These are phyloP conservation scores for Ceratobasidium sp. DNA, from an alignment of 1,284 basidiomycete species.

Conservation along the genomic window DNA sequence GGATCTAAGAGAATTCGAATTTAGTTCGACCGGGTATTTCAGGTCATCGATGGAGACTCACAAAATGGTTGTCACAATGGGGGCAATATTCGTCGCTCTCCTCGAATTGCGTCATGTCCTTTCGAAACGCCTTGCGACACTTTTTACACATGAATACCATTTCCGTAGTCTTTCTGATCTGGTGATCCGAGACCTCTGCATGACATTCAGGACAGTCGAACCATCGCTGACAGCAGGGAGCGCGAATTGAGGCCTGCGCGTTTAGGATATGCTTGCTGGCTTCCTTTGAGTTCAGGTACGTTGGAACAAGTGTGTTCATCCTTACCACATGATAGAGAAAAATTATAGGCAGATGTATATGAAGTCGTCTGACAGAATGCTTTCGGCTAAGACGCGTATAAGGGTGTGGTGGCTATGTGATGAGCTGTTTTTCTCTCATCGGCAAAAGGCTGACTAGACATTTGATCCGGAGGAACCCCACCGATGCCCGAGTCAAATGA, in stretches of 20 bases:
- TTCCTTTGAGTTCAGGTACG: background rate
- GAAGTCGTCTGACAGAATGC: too few relatives aligned
- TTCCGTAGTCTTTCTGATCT: constrained; percentile 78
- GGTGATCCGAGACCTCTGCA: constrained; percentile 80
- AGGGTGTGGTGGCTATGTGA: background rate
- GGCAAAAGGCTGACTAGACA: background rate
- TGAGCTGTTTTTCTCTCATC: background rate
- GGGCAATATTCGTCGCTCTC: constrained; percentile 98
- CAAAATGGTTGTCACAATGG: constrained; percentile 97
- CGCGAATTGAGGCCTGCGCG: constrained; percentile 90
- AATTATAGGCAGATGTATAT: too few relatives aligned
- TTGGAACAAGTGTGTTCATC: background rate
- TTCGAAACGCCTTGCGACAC: constrained; percentile 96
- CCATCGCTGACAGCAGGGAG: constrained; percentile 95
- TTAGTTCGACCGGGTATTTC: background rate
- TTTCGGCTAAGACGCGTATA: too few relatives aligned
- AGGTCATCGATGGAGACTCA: constrained; percentile 54
- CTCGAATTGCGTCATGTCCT: constrained; percentile 90
- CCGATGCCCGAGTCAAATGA: background rate
- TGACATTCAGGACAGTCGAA: constrained; percentile 97
- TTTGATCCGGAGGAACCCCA: constrained; percentile 11
- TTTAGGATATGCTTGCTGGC: constrained; percentile 90
- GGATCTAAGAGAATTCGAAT: constrained; percentile 63
- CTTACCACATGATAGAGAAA: constrained; percentile 11
- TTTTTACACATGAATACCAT: constrained; percentile 98